phyloP scores from a whole-genome alignment of 1,284 basidiomycete species.

The Melampsora americana region DNA sequence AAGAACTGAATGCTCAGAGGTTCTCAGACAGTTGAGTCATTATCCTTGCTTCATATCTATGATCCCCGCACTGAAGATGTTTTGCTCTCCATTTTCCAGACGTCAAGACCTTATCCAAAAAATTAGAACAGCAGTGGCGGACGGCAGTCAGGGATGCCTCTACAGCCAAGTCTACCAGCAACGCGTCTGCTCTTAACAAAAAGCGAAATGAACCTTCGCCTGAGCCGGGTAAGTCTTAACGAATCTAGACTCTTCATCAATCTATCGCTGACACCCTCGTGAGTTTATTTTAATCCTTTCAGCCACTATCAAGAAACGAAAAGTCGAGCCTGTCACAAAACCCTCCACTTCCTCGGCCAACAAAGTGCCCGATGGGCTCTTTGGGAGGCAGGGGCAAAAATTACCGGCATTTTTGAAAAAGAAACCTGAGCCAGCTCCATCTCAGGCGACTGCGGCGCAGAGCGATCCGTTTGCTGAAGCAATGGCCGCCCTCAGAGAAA shows the following conservation, averaged over 20 bases:
- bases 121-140: constrained; percentile 35
- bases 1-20: constrained; percentile 27
- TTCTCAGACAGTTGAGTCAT: constrained; percentile 41
- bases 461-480: constrained; percentile 37
- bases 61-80: neutral
- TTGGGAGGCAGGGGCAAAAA: constrained; percentile 36
- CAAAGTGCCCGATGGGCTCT: constrained; percentile 27
- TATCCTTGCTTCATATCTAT: neutral
- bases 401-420: constrained; percentile 41
- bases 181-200: constrained; percentile 5
- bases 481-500: constrained; percentile 29
- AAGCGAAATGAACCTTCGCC: constrained; percentile 29
- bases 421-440: neutral
- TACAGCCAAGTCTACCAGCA: neutral
- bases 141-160: constrained; percentile 18
- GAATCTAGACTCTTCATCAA: neutral
- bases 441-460: neutral
- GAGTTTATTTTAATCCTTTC: neutral
- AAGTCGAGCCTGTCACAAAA: constrained; percentile 24
- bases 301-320: constrained; percentile 13
- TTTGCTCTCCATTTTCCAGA: neutral
- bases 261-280: too few species aligned
- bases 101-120: constrained; percentile 22
- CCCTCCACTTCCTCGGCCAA: neutral
- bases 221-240: constrained; percentile 22